Percentiles rank a stretch among this genome's conserved stretches.
These are phyloP conservation scores for Paramecium pentaurelia DNA, from an alignment of 73 alveolate genomes.

Conservation along the genomic window DNA sequence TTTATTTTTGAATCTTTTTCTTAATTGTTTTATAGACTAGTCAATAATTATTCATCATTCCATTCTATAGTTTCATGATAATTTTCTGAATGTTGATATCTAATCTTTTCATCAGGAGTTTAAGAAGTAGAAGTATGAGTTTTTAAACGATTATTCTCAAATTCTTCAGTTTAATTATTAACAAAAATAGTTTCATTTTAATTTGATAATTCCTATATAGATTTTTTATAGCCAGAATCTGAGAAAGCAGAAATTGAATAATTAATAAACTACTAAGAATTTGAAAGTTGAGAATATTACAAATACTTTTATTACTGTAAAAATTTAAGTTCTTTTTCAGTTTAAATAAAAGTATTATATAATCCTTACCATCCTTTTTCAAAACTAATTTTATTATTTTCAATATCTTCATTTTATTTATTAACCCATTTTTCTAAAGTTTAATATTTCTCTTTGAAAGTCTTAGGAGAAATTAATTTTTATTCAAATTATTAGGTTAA, in stretches of 20 bases:
- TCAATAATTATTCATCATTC: not conserved
- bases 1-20: not conserved
- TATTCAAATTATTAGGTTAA: not conserved
- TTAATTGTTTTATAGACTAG: not conserved
- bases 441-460: not conserved
- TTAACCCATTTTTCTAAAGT: not conserved
- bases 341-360: not conserved
- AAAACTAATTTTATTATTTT: not conserved
- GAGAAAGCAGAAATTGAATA: not conserved
- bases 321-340: not conserved
- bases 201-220: not conserved
- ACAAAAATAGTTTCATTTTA: not conserved
- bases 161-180: not conserved
- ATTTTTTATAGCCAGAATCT: not conserved
- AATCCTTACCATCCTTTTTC: not conserved
- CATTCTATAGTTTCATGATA: not conserved
- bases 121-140: not conserved
- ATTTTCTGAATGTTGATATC: not conserved
- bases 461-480: not conserved
- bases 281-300: not conserved
- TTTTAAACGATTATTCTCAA: not conserved
- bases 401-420: not conserved
- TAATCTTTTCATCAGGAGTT: not conserved
- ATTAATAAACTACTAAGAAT: not conserved
- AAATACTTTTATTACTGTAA: not conserved